These are phyloP conservation scores for Gracilaria gracilis DNA, from an alignment of 23 red algal species.

Conservation along the genomic window DNA sequence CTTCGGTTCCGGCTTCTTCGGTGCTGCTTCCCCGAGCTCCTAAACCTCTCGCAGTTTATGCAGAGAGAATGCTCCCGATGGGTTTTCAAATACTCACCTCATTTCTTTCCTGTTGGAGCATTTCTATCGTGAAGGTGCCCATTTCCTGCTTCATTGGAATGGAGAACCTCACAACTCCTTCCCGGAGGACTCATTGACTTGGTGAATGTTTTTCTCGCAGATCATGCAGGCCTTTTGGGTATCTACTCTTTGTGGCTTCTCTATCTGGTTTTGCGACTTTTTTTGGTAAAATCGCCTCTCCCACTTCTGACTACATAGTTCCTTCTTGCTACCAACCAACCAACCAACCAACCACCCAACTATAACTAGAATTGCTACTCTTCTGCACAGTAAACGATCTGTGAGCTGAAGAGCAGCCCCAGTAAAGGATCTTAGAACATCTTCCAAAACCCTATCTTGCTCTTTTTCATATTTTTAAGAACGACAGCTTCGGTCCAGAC, in stretches of 20 bases:
- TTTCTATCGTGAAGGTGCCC: constrained; percentile 15
- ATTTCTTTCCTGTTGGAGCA: neutral
- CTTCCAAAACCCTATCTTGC: neutral
- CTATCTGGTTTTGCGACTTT: neutral
- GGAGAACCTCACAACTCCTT: neutral
- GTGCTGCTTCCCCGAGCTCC: neutral
- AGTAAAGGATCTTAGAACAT: neutral
- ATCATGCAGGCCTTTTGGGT: constrained; percentile 17
- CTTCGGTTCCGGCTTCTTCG: constrained; percentile 23
- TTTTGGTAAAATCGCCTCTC: constrained; percentile 18
- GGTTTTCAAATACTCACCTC: neutral
- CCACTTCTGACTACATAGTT: neutral
- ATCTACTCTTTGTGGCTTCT: neutral
- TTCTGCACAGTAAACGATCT: constrained; percentile 30
- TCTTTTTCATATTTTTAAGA: neutral
- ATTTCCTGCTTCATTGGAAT: neutral
- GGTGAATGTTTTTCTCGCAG: neutral
- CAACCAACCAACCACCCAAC: constrained; percentile 13
- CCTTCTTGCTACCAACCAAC: neutral
- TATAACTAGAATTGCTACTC: constrained; percentile 17
- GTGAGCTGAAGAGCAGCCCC: constrained; percentile 8
- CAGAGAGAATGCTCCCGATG: constrained; percentile 5
- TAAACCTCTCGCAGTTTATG: constrained; percentile 5
- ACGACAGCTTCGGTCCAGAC: no score
- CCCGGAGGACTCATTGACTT: neutral